Conservation (phyloP, 2,329 filamentous ascomycete genomes). For the Penicillium paneum region DNA sequence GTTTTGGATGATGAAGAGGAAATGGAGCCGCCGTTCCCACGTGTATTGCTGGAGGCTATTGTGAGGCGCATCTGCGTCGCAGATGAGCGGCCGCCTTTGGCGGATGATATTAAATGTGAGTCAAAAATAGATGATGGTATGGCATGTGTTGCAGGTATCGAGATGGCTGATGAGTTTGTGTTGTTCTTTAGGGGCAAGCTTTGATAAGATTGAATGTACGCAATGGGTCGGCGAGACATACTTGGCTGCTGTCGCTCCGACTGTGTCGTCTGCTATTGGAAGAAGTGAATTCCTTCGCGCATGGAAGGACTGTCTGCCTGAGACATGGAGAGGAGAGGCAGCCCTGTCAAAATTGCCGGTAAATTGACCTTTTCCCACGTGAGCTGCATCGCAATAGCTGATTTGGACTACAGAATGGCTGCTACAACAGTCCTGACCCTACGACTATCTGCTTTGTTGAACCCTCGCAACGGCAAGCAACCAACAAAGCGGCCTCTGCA, state of each 20-base stretch:
- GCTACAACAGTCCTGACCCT: constrained; percentile 35
- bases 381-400: not conserved
- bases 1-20: constrained; percentile 35
- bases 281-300: constrained; percentile 35
- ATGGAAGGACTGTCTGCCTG: constrained; percentile 46
- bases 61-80: constrained; percentile 34
- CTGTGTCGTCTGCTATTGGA: constrained; percentile 27
- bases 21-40: constrained; percentile 31
- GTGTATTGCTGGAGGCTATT: constrained; percentile 38
- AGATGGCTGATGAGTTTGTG: not conserved
- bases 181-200: constrained; percentile 35
- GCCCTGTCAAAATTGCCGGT: constrained; percentile 35
- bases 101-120: constrained; percentile 39
- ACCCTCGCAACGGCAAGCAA: constrained; percentile 29
- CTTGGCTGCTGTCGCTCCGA: constrained; percentile 39
- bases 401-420: constrained; percentile 25
- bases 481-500: constrained; percentile 25
- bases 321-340: constrained; percentile 40
- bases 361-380: not conserved
- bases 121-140: not conserved
- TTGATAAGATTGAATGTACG: constrained; percentile 35
- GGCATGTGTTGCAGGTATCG: not conserved
- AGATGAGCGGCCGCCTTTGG: constrained; percentile 19
- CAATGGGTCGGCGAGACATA: constrained; percentile 42
- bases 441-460: constrained; percentile 38